Conservation (phyloP, 768 basidiomycete genomes). For the Kwoniella europaea region DNA sequence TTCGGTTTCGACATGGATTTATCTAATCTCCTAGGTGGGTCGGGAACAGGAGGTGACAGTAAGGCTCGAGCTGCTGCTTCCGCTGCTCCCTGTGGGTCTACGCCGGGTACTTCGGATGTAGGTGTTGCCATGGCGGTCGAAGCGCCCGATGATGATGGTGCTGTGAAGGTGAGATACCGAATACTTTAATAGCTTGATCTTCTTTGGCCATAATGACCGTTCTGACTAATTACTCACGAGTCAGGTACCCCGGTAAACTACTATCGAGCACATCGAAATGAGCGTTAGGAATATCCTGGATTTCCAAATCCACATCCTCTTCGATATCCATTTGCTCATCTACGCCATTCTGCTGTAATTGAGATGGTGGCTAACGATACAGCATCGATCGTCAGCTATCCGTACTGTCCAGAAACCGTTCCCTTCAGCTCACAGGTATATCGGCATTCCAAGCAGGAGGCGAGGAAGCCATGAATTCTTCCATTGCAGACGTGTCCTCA, state of each 20-base stretch:
- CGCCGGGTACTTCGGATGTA: not conserved
- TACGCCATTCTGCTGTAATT: constrained; percentile 56
- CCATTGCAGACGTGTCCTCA: constrained; percentile 60
- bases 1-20: constrained; percentile 69
- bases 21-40: constrained; percentile 62
- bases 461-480: constrained; percentile 59
- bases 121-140: constrained; percentile 10
- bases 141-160: constrained; percentile 17
- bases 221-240: constrained; percentile 36
- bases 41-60: constrained; percentile 25
- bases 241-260: constrained; percentile 68
- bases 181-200: not conserved
- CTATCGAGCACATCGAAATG: constrained; percentile 89
- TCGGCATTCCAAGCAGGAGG: constrained; percentile 59
- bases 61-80: constrained; percentile 52
- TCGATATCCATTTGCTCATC: constrained; percentile 81
- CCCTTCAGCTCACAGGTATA: constrained; percentile 44
- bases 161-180: not conserved
- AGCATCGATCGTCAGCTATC: no score
- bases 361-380: constrained; percentile 24
- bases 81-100: constrained; percentile 28
- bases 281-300: constrained; percentile 65
- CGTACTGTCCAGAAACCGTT: not conserved
- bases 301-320: constrained; percentile 66
- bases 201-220: not conserved